Conservation (phyloP, 2,329 filamentous ascomycete species). For the Thermothelomyces thermophilus region DNA sequence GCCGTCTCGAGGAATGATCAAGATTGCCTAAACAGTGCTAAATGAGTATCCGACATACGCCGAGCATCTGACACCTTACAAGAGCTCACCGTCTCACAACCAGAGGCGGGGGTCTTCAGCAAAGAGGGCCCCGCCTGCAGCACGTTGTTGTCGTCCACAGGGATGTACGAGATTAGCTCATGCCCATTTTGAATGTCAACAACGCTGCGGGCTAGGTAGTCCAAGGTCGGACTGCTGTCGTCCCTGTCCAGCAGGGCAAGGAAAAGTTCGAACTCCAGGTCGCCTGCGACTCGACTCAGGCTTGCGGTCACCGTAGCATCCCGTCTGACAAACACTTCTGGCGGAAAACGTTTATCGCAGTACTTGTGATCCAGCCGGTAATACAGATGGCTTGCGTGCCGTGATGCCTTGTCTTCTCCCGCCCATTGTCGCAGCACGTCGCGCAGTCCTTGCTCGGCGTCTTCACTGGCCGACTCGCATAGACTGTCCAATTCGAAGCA, state of each 20-base stretch:
- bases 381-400: slow-evolving; percentile 6
- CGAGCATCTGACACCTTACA: background rate
- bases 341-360: background rate
- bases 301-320: slow-evolving; percentile 8
- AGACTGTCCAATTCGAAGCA: slow-evolving; percentile 7
- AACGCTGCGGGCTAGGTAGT: slow-evolving; percentile 8
- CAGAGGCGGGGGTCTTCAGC: background rate
- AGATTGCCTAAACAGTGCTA: slow-evolving; percentile 2
- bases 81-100: slow-evolving; percentile 6
- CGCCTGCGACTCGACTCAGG: background rate
- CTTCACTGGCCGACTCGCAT: background rate
- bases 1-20: slow-evolving; percentile 17
- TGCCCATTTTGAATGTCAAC: slow-evolving; percentile 5
- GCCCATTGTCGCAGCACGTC: slow-evolving; percentile 10
- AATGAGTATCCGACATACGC: background rate
- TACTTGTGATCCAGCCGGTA: slow-evolving; percentile 13
- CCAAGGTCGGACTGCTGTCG: background rate
- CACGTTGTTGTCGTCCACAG: slow-evolving; percentile 7
- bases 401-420: slow-evolving; percentile 6
- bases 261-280: slow-evolving; percentile 11
- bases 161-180: slow-evolving; percentile 2
- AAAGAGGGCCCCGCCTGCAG: background rate
- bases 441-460: background rate
- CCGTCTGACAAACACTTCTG: background rate
- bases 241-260: slow-evolving; percentile 10